Percentiles rank a stretch among this genome's conserved stretches.
Conservation (phyloP, 768 basidiomycete genomes). For the Guyanaporus albipodus region DNA sequence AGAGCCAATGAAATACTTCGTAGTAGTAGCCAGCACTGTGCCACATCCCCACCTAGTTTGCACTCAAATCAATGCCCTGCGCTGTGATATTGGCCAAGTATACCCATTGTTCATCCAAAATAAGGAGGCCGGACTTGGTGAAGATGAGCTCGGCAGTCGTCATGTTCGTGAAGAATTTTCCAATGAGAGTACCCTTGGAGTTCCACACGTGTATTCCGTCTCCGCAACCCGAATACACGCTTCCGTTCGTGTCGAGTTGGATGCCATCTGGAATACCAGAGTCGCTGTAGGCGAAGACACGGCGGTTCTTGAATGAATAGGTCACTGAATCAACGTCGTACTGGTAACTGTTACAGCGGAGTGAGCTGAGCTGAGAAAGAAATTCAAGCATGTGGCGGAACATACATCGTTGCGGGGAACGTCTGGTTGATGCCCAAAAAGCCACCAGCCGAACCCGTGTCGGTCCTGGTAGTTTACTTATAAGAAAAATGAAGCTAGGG, state of each 20-base stretch:
- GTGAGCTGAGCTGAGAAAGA: neutral
- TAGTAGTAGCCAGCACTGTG: too few species aligned
- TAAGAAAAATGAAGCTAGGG: conserved; percentile 5
- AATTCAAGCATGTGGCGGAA: neutral
- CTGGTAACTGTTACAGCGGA: conserved; percentile 46
- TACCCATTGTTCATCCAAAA: conserved; percentile 38
- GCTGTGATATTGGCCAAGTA: conserved; percentile 37
- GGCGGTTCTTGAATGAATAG: conserved; percentile 53
- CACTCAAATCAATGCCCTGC: too few species aligned
- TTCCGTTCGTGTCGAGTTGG: conserved; percentile 59
- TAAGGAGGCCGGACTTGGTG: conserved; percentile 37
- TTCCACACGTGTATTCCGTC: conserved; percentile 68
- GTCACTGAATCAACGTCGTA: conserved; percentile 61
- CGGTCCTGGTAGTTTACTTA: conserved; percentile 26
- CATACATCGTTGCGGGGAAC: conserved; percentile 66
- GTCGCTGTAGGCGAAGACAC: too few species aligned
- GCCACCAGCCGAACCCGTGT: conserved; percentile 36
- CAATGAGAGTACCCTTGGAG: conserved; percentile 47
- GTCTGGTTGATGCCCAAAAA: conserved; percentile 52
- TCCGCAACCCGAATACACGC: conserved; percentile 65
- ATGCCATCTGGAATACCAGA: conserved; percentile 67
- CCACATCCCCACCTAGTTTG: too few species aligned
- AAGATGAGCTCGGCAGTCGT: conserved; percentile 39
- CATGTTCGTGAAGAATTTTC: conserved; percentile 23
- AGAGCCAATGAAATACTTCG: too few species aligned